Percentiles rank a stretch among this genome's conserved stretches.
These are phyloP conservation scores for Aspergillus pseudoviridinutans DNA, from an alignment of 2,329 filamentous ascomycete species.

Conservation along the genomic window DNA sequence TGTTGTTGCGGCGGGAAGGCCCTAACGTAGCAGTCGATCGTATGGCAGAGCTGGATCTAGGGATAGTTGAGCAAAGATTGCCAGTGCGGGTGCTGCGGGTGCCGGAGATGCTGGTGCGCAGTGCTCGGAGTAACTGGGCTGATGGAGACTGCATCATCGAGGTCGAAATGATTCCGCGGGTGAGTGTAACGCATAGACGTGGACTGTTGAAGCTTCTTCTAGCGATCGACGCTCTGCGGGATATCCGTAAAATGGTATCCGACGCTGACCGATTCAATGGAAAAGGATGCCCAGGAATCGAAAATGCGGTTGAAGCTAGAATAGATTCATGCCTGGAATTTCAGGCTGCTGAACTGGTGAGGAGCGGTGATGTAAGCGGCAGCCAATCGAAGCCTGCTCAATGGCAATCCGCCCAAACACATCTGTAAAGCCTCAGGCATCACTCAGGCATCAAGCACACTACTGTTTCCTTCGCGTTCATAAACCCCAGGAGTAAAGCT, in stretches of 20 bases:
- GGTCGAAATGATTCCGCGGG: background rate
- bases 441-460: background rate
- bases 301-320: background rate
- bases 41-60: slow-evolving; percentile 4
- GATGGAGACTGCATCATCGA: slow-evolving; percentile 39
- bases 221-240: background rate
- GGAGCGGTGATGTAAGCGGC: background rate
- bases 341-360: background rate
- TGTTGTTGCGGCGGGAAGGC: slow-evolving; percentile 21
- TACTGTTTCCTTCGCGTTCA: background rate
- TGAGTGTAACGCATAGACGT: background rate
- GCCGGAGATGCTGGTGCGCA: slow-evolving; percentile 33
- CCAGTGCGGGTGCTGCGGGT: slow-evolving; percentile 5
- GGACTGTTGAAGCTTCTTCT: background rate
- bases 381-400: background rate
- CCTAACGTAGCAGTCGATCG: slow-evolving; percentile 2
- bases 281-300: background rate
- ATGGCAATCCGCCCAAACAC: too few relatives aligned
- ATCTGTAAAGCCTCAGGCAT: background rate
- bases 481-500: background rate
- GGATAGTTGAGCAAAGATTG: slow-evolving; percentile 13
- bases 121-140: slow-evolving; percentile 38
- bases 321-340: background rate
- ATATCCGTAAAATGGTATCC: background rate
- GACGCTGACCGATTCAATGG: background rate